Percentiles rank a stretch among this genome's conserved stretches.
phyloP scores from a whole-genome alignment of 257 asterid species.

The Plantago elongata region DNA sequence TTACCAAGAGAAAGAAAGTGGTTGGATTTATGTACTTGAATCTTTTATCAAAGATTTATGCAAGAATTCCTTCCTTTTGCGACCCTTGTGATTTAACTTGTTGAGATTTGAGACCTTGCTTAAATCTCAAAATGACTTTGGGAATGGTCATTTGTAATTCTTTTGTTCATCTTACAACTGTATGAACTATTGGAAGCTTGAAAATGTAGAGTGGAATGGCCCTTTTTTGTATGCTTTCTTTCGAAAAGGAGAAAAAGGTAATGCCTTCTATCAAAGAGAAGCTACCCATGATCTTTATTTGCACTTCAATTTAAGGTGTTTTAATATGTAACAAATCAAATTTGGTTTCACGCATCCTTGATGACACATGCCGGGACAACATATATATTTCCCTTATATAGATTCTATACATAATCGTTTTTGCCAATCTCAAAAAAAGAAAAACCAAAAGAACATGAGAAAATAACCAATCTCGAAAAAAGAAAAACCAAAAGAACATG shows the following conservation, averaged over 20 bases:
- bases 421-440: neutral
- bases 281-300: neutral
- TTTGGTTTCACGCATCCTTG: neutral
- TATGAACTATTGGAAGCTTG: neutral
- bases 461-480: neutral
- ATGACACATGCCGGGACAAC: neutral
- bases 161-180: no score
- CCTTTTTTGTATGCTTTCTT: constrained; percentile 12
- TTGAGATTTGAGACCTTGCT: no score
- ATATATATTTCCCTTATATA: no score
- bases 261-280: constrained; percentile 4
- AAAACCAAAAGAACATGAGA: neutral
- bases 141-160: no score
- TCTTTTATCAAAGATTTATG: neutral
- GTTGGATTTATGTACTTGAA: neutral
- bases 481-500: no score
- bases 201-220: constrained; percentile 1
- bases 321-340: neutral
- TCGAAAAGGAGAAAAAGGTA: neutral
- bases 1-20: neutral
- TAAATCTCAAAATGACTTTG: no score
- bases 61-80: no score
- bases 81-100: no score
- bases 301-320: neutral
- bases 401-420: neutral